These are phyloP conservation scores for Fonsecaea erecta DNA, from an alignment of 2,329 filamentous ascomycete genomes.

Conservation along the genomic window DNA sequence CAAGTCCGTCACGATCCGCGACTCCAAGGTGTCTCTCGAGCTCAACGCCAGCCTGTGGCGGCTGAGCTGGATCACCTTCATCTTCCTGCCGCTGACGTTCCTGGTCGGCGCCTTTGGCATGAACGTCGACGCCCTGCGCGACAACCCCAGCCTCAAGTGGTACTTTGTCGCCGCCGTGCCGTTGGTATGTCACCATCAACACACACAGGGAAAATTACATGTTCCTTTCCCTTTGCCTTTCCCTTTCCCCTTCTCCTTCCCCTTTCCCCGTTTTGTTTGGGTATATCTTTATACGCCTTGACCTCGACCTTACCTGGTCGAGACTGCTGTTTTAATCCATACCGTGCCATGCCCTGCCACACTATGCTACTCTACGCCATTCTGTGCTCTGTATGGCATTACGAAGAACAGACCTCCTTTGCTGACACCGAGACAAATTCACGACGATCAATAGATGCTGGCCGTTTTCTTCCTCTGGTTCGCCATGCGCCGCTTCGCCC, in stretches of 20 bases:
- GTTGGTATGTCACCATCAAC: constrained; percentile 40
- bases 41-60: constrained; percentile 38
- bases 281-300: too few relatives aligned
- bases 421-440: too few relatives aligned
- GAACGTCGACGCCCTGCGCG: constrained; percentile 54
- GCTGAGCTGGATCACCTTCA: constrained; percentile 48
- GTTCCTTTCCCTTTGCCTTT: too few relatives aligned
- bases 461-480: constrained; percentile 11
- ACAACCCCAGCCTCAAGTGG: constrained; percentile 53
- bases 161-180: constrained; percentile 55
- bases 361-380: too few relatives aligned
- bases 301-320: too few relatives aligned
- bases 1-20: constrained; percentile 58
- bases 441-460: too few relatives aligned
- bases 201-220: too few relatives aligned
- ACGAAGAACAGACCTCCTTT: too few relatives aligned
- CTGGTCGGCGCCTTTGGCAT: constrained; percentile 42
- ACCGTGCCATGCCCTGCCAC: too few relatives aligned
- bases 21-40: constrained; percentile 38
- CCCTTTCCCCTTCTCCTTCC: neutral
- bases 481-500: constrained; percentile 13
- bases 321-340: too few relatives aligned
- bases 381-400: too few relatives aligned
- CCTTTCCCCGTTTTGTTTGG: too few relatives aligned
- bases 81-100: constrained; percentile 55